These are phyloP conservation scores for Trypanosoma rangeli DNA, from an alignment of 208 protist genomes.

Conservation along the genomic window DNA sequence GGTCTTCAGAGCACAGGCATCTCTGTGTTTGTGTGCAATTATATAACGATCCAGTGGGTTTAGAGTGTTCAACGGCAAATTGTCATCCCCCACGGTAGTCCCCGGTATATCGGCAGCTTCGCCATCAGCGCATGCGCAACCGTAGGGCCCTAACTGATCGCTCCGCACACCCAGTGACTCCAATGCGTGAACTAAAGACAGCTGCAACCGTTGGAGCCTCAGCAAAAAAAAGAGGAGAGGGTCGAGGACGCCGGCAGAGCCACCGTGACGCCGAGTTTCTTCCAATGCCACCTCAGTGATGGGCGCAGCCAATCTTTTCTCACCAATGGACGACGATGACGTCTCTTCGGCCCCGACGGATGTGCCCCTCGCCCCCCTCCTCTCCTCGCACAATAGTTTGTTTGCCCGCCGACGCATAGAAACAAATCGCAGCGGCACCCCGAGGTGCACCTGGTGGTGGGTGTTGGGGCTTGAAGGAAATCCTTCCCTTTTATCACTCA, in stretches of 20 bases:
- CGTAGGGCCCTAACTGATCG: conserved; percentile 2
- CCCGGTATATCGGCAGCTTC: not conserved
- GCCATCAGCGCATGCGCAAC: not conserved
- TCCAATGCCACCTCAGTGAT: not conserved
- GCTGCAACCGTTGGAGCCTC: conserved; percentile 53
- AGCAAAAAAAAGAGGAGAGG: conserved; percentile 66
- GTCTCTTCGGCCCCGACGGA: not conserved
- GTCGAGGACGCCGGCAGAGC: conserved; percentile 51
- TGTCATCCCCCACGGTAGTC: not conserved
- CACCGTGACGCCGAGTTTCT: conserved; percentile 40
- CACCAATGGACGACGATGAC: not conserved
- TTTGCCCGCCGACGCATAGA: not conserved
- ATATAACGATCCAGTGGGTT: conserved; percentile 19
- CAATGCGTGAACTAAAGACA: conserved; percentile 25
- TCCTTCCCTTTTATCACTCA: not conserved
- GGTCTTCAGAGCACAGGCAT: not conserved
- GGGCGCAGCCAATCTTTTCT: not conserved
- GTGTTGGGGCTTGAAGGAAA: not conserved
- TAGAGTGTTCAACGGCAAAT: not conserved
- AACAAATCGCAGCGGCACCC: not conserved
- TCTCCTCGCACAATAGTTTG: not conserved
- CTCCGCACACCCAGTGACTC: conserved; percentile 5
- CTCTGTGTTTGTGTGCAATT: not conserved
- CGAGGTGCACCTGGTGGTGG: not conserved
- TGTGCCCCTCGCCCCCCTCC: not conserved